These are phyloP conservation scores for Polygonum maritimum DNA, from an alignment of 148 eudicot species.

Conservation along the genomic window DNA sequence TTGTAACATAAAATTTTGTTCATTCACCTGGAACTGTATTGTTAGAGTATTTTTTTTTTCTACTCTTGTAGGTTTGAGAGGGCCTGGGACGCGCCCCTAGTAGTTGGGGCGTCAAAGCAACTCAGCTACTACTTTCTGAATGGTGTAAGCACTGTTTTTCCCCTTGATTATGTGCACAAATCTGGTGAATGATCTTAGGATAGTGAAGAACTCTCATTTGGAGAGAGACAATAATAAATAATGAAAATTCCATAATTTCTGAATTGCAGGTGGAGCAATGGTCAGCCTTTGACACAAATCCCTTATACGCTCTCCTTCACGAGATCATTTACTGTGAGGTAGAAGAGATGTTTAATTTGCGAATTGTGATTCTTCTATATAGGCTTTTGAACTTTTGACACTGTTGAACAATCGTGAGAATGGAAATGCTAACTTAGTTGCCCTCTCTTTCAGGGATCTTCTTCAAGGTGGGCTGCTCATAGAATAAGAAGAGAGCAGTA, in stretches of 20 bases:
- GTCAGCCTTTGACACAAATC: conserved; percentile 66
- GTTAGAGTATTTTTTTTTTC: background rate
- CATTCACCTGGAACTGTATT: background rate
- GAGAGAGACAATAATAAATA: background rate
- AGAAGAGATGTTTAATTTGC: background rate
- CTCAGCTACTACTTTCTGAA: conserved; percentile 77
- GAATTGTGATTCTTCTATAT: no score
- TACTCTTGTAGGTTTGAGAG: conserved; percentile 60
- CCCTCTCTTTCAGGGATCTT: conserved; percentile 46
- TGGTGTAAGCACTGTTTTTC: conserved; percentile 46
- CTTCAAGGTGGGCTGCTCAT: conserved; percentile 89
- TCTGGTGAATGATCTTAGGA: background rate
- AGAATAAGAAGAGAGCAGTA: conserved; percentile 49
- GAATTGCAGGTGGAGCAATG: conserved; percentile 72
- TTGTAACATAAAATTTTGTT: background rate
- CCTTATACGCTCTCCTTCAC: conserved; percentile 76
- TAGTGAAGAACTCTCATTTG: background rate
- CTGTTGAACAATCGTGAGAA: background rate
- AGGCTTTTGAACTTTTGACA: background rate
- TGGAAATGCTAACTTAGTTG: background rate
- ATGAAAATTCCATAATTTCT: conserved; percentile 17
- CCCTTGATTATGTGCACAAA: background rate
- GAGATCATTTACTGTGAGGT: conserved; percentile 95
- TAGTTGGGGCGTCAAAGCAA: conserved; percentile 60
- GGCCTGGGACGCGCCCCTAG: conserved; percentile 86